These are phyloP conservation scores for Lenwebbia sp. DNA, from an alignment of 345 rosid genomes.

Conservation along the genomic window DNA sequence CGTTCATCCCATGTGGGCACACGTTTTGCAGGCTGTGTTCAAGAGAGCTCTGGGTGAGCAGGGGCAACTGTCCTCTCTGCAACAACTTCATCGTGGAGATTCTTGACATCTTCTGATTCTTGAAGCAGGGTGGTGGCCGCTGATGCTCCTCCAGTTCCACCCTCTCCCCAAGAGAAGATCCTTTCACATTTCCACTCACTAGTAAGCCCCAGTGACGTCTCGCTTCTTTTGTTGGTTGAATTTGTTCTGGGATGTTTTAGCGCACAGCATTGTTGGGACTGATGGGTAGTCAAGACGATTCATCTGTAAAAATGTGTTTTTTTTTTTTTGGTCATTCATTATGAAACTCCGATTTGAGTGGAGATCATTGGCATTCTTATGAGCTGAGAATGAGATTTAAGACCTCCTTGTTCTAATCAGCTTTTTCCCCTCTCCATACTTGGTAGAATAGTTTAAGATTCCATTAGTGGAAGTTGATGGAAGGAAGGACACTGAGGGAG, in stretches of 20 bases:
- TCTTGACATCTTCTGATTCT: constrained; percentile 63
- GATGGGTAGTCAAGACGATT: background rate
- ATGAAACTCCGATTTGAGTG: background rate
- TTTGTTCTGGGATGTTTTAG: background rate
- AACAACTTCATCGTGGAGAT: constrained; percentile 66
- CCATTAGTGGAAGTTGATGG: background rate
- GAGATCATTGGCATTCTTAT: background rate
- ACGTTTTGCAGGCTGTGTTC: constrained; percentile 88
- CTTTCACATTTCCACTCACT: background rate
- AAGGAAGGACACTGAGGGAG: background rate
- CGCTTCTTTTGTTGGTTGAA: background rate
- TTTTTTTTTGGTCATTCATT: background rate
- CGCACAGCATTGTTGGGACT: background rate
- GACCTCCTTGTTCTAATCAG: background rate
- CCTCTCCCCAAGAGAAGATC: background rate
- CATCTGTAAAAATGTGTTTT: background rate
- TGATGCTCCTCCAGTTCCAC: background rate
- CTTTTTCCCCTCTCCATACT: background rate
- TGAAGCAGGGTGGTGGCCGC: background rate
- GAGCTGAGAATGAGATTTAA: background rate
- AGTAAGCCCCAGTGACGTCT: background rate
- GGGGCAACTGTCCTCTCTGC: constrained; percentile 91
- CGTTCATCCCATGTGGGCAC: constrained; percentile 86
- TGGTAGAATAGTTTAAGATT: background rate
- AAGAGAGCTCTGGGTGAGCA: constrained; percentile 82